Conservation (phyloP, 2,329 filamentous ascomycete genomes). For the Penicillium sp. region DNA sequence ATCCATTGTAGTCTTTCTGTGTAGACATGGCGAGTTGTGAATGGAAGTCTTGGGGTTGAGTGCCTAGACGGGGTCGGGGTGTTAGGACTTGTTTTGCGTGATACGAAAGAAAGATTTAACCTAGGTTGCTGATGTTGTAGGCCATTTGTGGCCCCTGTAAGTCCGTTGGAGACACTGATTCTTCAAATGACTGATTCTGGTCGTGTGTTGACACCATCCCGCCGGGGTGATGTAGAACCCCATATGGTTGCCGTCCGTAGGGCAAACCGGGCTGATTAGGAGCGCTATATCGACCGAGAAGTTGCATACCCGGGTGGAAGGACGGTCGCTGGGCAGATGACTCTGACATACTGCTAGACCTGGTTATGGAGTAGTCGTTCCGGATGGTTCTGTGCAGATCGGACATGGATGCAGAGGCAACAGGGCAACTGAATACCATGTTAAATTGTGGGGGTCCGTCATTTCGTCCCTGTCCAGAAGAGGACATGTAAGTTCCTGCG, state of each 20-base stretch:
- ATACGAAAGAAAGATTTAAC: slow-evolving; percentile 16
- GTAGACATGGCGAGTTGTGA: slow-evolving; percentile 25
- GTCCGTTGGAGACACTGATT: slow-evolving; percentile 33
- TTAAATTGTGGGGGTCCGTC: slow-evolving; percentile 27
- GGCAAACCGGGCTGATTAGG: slow-evolving; percentile 26
- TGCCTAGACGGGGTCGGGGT: slow-evolving; percentile 17
- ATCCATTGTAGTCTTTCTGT: slow-evolving; percentile 22
- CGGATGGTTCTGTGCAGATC: slow-evolving; percentile 29
- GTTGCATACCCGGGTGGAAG: slow-evolving; percentile 26
- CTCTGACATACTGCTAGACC: slow-evolving; percentile 37
- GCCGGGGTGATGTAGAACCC: slow-evolving; percentile 21
- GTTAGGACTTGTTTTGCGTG: slow-evolving; percentile 8
- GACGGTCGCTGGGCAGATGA: slow-evolving; percentile 21
- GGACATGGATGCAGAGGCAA: slow-evolving; percentile 23
- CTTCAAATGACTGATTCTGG: slow-evolving; percentile 27
- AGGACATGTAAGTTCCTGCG: slow-evolving; percentile 34
- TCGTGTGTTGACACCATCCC: slow-evolving; percentile 29
- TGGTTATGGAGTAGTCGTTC: slow-evolving; percentile 26
- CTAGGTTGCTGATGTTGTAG: slow-evolving; percentile 28
- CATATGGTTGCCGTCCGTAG: slow-evolving; percentile 28
- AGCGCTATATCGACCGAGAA: slow-evolving; percentile 27
- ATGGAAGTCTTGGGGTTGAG: slow-evolving; percentile 28
- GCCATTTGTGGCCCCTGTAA: slow-evolving; percentile 23
- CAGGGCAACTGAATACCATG: slow-evolving; percentile 24
- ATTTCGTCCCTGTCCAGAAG: slow-evolving; percentile 26